phyloP scores from a whole-genome alignment of 805 yeast species.

The Ogataea methylovora region DNA sequence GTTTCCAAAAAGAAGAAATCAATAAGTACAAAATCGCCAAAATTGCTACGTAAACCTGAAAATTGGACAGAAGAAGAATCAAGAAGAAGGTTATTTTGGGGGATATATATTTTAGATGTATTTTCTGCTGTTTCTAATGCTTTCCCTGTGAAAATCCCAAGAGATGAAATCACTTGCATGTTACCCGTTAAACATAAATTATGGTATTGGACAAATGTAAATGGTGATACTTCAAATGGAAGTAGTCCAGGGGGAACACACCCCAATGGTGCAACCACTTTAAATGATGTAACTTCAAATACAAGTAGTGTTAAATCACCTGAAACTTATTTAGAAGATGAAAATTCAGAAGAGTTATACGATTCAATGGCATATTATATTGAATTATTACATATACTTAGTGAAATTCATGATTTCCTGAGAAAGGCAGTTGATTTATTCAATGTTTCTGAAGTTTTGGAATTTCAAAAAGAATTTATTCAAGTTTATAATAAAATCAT shows the following conservation, averaged over 20 bases:
- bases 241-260: too few species aligned
- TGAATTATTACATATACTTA: slow-evolving; percentile 10
- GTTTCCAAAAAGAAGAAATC: background rate
- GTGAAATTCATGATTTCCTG: slow-evolving; percentile 11
- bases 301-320: background rate
- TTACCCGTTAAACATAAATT: slow-evolving; percentile 10
- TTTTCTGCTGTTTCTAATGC: slow-evolving; percentile 30
- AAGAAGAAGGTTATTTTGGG: slow-evolving; percentile 27
- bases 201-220: slow-evolving; percentile 8
- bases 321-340: slow-evolving; percentile 3
- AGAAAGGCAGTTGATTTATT: slow-evolving; percentile 11
- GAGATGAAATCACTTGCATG: slow-evolving; percentile 10
- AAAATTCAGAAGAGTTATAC: slow-evolving; percentile 5
- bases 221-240: background rate
- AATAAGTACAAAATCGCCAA: slow-evolving; percentile 9
- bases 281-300: too few species aligned
- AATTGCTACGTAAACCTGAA: slow-evolving; percentile 14
- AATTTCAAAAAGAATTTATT: slow-evolving; percentile 10
- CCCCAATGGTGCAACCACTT: background rate
- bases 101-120: slow-evolving; percentile 27
- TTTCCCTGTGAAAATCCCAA: slow-evolving; percentile 17
- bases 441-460: slow-evolving; percentile 9
- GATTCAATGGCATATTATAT: slow-evolving; percentile 16
- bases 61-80: slow-evolving; percentile 32
- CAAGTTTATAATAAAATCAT: slow-evolving; percentile 6